Evolutionary conservation across 2,329 filamentous ascomycete genomes (phyloP).

Genomic region (Aspergillus amoenus): DNA sequence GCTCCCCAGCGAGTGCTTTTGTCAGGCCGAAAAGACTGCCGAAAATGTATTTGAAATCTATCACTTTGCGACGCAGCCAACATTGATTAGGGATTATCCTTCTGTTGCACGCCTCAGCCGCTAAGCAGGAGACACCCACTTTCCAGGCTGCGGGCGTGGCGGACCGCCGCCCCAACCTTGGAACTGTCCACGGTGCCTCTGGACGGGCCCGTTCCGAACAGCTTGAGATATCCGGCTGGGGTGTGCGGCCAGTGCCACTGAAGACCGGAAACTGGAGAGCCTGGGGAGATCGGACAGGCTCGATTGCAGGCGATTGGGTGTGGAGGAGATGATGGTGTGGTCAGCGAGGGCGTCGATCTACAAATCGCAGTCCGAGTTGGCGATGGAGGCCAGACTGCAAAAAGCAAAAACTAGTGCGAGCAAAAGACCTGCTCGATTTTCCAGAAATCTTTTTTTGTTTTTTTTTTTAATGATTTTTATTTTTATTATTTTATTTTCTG

Average conservation of each 20-base stretch:
- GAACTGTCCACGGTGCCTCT: slow-evolving; percentile 9
- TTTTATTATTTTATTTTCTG: neutral
- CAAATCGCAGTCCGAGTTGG: slow-evolving; percentile 15
- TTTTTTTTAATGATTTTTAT: neutral
- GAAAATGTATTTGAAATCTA: slow-evolving; percentile 3
- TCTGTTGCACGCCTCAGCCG: neutral
- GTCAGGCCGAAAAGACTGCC: slow-evolving; percentile 2
- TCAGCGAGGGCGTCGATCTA: slow-evolving; percentile 14
- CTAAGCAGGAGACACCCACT: neutral
- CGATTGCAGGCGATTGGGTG: neutral
- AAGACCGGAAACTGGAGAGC: slow-evolving; percentile 1
- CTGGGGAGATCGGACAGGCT: neutral
- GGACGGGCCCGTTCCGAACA: slow-evolving; percentile 10
- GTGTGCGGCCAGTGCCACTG: slow-evolving; percentile 3
- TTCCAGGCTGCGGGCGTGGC: neutral
- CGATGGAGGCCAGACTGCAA: neutral
- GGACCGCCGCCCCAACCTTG: neutral
- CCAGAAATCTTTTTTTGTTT: neutral
- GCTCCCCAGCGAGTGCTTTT: slow-evolving; percentile 15
- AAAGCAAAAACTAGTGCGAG: slow-evolving; percentile 8
- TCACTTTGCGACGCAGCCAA: neutral
- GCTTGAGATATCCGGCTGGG: slow-evolving; percentile 4
- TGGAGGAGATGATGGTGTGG: neutral
- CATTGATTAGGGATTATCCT: neutral
- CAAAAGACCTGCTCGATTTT: neutral